Evolutionary conservation across 225 moss, liverwort and hornwort species (phyloP), one percentile per base, ranked within the genome.

Genomic region (Takakia lepidozioides): DNA sequence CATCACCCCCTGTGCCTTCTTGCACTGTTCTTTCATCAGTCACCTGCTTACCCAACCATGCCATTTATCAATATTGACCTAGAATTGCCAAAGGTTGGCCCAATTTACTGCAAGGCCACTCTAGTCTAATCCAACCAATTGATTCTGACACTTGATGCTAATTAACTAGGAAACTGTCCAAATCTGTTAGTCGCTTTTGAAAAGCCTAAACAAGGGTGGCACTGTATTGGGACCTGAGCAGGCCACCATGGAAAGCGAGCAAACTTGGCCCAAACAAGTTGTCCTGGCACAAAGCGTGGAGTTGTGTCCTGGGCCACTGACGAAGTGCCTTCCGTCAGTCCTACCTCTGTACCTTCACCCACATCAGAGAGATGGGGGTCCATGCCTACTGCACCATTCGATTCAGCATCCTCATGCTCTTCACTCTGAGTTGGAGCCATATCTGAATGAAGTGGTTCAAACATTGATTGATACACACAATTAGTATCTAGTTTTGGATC

Each of bases 231-330:
- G 38, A 98, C 98, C 98, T 85, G 82, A 28, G 98, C 98, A 67
- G 98, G 91, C 98, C 98, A 98, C 98, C 98, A 98, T 42, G 98
- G 98, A 29, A 98, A 98, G 46, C 91, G 80, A 2, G 87, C 98
- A 83, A 84, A 85, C 55, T 98, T 98, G 46, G 98, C 98, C 98
- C 91, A 98, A 38, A 78, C 78, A 58, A 98, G 80, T 47, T 98
- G 87, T 29, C 91, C 98, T 27, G 77, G 65, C 49, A 72, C 58
- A 59, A 87, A 98, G 14, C 57, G 48, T 56, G 76, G 54, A 54
- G 57, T 42, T 4, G 40, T 35, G 36, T 64, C 70, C 29, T 52
- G 38, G 42, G 55, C 59, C 50, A 67, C 70, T 67, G 74, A 66
- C 27, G 57, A 67, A 46, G 51, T 54, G 24, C 67, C 66, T 60